Evolutionary conservation across 148 eudicot species (phyloP).

Genomic region (Rhododendron williamsianum): DNA sequence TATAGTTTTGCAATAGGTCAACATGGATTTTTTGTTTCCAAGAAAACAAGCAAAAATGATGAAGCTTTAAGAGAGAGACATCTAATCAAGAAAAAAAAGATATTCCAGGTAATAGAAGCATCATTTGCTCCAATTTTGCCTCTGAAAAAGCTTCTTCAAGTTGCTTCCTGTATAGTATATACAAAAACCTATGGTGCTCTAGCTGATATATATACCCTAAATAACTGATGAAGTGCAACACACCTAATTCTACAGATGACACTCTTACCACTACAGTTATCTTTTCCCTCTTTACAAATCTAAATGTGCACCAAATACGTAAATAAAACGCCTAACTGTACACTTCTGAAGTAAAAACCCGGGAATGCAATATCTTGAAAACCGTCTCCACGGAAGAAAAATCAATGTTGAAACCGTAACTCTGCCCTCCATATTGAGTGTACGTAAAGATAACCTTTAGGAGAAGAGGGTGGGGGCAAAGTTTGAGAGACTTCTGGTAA

Average conservation of each 20-base stretch:
- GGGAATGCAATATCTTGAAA: slow-evolving; percentile 43
- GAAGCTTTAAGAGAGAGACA: not conserved
- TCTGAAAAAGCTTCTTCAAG: not conserved
- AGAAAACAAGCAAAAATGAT: too few relatives aligned
- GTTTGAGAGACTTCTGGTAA: too few relatives aligned
- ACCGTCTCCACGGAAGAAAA: slow-evolving; percentile 52
- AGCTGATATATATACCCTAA: not conserved
- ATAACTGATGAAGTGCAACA: not conserved
- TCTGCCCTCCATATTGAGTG: slow-evolving; percentile 75
- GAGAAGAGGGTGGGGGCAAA: too few relatives aligned
- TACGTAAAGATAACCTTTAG: too few relatives aligned
- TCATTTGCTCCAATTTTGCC: slow-evolving; percentile 4
- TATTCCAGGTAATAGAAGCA: not conserved
- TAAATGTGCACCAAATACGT: not conserved
- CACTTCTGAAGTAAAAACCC: slow-evolving; percentile 28
- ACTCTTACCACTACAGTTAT: not conserved
- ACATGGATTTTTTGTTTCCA: not conserved
- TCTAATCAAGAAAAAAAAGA: not conserved
- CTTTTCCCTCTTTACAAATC: not conserved
- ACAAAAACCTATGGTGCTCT: not conserved
- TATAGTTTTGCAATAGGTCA: not conserved
- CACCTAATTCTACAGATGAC: not conserved
- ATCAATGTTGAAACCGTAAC: slow-evolving; percentile 74
- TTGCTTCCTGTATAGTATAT: not conserved
- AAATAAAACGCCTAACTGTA: slow-evolving; percentile 14